These are phyloP conservation scores for Metschnikowia corniflorae DNA, from an alignment of 805 yeast genomes.

Conservation along the genomic window DNA sequence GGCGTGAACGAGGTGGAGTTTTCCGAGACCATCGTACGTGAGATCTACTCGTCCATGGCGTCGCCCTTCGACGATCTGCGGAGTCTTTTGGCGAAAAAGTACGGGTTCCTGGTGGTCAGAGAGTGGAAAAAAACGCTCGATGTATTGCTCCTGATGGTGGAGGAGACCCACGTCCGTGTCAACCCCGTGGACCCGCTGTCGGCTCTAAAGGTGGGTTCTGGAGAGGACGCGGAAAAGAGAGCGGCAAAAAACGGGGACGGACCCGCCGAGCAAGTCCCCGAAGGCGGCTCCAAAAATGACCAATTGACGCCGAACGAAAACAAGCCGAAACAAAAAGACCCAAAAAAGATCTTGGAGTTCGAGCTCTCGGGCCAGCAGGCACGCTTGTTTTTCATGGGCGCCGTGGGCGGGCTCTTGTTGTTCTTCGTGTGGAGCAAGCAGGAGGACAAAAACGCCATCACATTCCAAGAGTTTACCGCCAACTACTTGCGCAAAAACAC, in stretches of 20 bases:
- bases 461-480: slow-evolving; percentile 89
- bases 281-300: background rate
- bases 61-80: slow-evolving; percentile 9
- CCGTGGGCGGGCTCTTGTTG: slow-evolving; percentile 27
- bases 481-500: slow-evolving; percentile 71
- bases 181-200: slow-evolving; percentile 3
- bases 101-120: slow-evolving; percentile 16
- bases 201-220: background rate
- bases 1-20: slow-evolving; percentile 27
- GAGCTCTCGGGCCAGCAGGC: slow-evolving; percentile 24
- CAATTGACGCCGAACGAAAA: background rate
- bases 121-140: slow-evolving; percentile 7
- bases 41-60: slow-evolving; percentile 9
- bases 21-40: slow-evolving; percentile 23
- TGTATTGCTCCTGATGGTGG: background rate
- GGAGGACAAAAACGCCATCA: slow-evolving; percentile 47
- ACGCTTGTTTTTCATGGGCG: slow-evolving; percentile 30
- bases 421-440: slow-evolving; percentile 21
- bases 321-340: background rate
- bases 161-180: slow-evolving; percentile 1
- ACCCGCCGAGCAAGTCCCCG: too few relatives aligned
- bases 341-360: slow-evolving; percentile 18
- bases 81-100: slow-evolving; percentile 30
- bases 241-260: background rate
- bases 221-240: background rate